Percentiles rank a stretch among this genome's conserved stretches.
phyloP scores from a whole-genome alignment of 768 basidiomycete genomes.

The Calvatia gigantea region DNA sequence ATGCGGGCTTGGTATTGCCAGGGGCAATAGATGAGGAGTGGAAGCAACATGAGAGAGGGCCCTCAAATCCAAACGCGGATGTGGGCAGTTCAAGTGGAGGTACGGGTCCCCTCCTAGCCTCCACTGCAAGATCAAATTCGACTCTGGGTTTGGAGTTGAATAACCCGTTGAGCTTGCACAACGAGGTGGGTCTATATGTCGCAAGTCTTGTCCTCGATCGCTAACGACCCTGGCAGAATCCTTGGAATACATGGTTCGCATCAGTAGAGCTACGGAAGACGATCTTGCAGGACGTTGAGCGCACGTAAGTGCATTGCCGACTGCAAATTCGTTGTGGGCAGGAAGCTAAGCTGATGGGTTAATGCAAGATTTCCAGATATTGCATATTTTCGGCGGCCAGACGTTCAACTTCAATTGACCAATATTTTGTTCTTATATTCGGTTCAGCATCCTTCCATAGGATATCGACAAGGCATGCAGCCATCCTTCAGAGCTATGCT shows the following conservation, averaged over 20 bases:
- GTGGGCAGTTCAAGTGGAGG: background rate
- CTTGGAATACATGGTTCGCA: slow-evolving; percentile 94
- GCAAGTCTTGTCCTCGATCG: background rate
- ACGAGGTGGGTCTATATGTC: slow-evolving; percentile 46
- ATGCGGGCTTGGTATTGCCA: slow-evolving; percentile 59
- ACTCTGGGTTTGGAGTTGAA: slow-evolving; percentile 59
- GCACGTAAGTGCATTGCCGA: slow-evolving; percentile 63
- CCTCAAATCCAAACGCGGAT: slow-evolving; percentile 2
- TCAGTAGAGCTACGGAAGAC: slow-evolving; percentile 85
- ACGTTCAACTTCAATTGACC: slow-evolving; percentile 76
- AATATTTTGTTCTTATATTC: slow-evolving; percentile 88
- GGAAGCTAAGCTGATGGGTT: background rate
- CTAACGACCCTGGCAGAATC: slow-evolving; percentile 53
- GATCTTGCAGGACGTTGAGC: slow-evolving; percentile 91
- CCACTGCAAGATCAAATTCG: slow-evolving; percentile 27
- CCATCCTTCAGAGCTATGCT: background rate
- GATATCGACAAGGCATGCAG: slow-evolving; percentile 74
- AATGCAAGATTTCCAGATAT: slow-evolving; percentile 87
- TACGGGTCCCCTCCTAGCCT: slow-evolving; percentile 19
- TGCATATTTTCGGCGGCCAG: slow-evolving; percentile 74
- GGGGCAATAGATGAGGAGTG: slow-evolving; percentile 24
- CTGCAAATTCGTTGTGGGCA: slow-evolving; percentile 5
- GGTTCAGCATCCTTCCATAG: slow-evolving; percentile 72
- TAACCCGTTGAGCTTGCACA: slow-evolving; percentile 79
- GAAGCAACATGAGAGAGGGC: background rate